These are phyloP conservation scores for Gracilariopsis chorda DNA, from an alignment of 23 red algal species.

Conservation along the genomic window DNA sequence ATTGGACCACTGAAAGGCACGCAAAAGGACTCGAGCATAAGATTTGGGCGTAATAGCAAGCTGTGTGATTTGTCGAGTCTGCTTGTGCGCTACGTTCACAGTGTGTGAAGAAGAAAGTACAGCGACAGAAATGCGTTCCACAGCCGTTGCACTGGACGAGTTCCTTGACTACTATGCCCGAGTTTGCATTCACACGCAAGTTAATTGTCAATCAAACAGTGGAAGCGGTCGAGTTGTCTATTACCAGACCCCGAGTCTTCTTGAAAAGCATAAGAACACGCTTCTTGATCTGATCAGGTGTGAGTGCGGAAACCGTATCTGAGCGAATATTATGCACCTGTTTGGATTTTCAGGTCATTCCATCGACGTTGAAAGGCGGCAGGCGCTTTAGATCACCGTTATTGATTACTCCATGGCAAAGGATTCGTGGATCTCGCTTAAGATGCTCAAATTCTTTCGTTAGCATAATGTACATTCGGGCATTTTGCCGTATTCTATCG, in stretches of 20 bases:
- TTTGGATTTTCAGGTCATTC: constrained; percentile 80
- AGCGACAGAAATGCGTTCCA: no score
- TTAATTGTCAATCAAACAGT: no score
- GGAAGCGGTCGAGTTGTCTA: constrained; percentile 12
- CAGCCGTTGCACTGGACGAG: no score
- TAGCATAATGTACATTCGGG: constrained; percentile 24
- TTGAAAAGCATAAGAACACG: constrained; percentile 55
- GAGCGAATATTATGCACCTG: constrained; percentile 56
- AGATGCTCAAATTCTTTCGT: constrained; percentile 71
- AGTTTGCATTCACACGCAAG: no score
- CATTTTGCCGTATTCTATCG: constrained; percentile 70
- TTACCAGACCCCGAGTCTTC: constrained; percentile 6
- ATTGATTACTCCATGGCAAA: constrained; percentile 68
- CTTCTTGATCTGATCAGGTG: constrained; percentile 64
- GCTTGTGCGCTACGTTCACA: no score
- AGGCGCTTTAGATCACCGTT: constrained; percentile 71
- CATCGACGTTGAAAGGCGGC: constrained; percentile 80
- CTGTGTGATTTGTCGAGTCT: no score
- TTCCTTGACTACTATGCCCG: no score
- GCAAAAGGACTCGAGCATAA: no score
- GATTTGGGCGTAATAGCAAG: no score
- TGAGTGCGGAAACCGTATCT: constrained; percentile 56
- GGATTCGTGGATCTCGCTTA: constrained; percentile 54
- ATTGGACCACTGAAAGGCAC: no score
- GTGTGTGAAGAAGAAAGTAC: no score